Evolutionary conservation across 1,284 basidiomycete species (phyloP), one percentile per base, ranked within the genome.

Genomic region (Leccinum fuscescens): DNA sequence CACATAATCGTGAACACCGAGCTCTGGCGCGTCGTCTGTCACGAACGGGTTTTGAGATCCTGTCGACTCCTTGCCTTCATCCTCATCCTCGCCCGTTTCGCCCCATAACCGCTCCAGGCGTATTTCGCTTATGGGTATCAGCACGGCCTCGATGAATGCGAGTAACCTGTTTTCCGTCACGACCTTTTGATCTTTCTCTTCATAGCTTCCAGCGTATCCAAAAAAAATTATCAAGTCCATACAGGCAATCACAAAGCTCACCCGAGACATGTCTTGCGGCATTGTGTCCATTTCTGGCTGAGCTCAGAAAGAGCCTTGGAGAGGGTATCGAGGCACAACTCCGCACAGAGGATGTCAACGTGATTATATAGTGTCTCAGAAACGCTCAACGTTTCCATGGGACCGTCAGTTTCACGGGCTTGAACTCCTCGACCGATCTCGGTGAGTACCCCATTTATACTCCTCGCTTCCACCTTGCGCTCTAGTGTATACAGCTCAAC

Each of bases 331-430:
- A 98, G 72, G 80, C 86, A 1, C 97, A 99, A 72, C 81, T 99
- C 57, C 83, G 90, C 63, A 93, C 93, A 65, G 95, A 98, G 59
- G 93, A 95, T 71, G 93, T 99, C 62, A 87, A 86, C 56, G 88
- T 99, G 82, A 95, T 29, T 8, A 29, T 29, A 91, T 99, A 83
- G 65, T 93, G 95, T 65, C 80, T 99, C 62, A 85, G 95, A 69
- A 94, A 97, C 65, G 96, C 97, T 35, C 98, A 98, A 73, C 89
- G 97, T 22, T 99, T 97, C 80, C 94, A 92, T 65, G 96, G 96
- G 0, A 99, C 96, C 0, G 96, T 98, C 72, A 94, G 93, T 74
- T 98, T 99, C 79, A 93, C 96, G 0, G 96, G 96, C 24, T 76
- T 99, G 66, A 97, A 96, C 76, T 94, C 95, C 70, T 93, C 94